A percentile compares a stretch with the other conserved stretches of the same genome.
Evolutionary conservation across 495 filamentous ascomycete species (phyloP).

Genomic region (Neurospora pannonica): DNA sequence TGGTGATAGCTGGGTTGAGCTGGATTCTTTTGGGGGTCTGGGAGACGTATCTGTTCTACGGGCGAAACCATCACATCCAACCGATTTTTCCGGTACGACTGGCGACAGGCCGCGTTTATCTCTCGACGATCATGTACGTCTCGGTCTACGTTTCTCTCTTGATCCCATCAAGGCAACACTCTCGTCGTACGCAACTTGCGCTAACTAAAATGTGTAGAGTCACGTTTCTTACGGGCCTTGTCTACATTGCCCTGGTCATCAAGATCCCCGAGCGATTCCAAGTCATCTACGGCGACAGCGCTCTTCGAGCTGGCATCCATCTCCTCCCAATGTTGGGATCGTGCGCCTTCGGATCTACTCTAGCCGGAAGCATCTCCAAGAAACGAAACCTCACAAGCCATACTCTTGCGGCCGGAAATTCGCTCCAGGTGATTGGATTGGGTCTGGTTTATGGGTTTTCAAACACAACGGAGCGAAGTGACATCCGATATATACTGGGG

Average conservation of each 20-base stretch:
- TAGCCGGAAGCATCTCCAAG: slow-evolving; percentile 36
- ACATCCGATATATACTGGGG: slow-evolving; percentile 32
- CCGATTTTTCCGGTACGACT: slow-evolving; percentile 36
- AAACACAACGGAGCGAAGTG: slow-evolving; percentile 22
- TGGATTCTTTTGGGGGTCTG: slow-evolving; percentile 39
- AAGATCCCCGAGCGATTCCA: slow-evolving; percentile 54
- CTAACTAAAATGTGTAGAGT: slow-evolving; percentile 19
- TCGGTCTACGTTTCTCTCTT: slow-evolving; percentile 1
- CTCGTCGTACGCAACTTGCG: neutral
- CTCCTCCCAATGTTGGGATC: slow-evolving; percentile 47
- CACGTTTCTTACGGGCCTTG: slow-evolving; percentile 45
- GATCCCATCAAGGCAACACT: neutral
- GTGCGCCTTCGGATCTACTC: slow-evolving; percentile 42
- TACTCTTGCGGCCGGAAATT: slow-evolving; percentile 39
- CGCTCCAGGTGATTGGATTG: slow-evolving; percentile 42
- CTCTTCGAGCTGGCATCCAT: slow-evolving; percentile 45
- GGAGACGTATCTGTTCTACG: slow-evolving; percentile 32
- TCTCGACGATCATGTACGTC: slow-evolving; percentile 33
- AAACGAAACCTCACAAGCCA: slow-evolving; percentile 40
- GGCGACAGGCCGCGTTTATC: slow-evolving; percentile 23
- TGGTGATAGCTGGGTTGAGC: slow-evolving; percentile 33
- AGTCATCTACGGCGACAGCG: slow-evolving; percentile 40
- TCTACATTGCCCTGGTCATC: slow-evolving; percentile 47
- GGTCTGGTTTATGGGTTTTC: slow-evolving; percentile 33
- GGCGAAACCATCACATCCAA: slow-evolving; percentile 19